Evolutionary conservation across 2,329 filamentous ascomycete genomes (phyloP), one percentile per base, ranked within the genome.

Genomic region (Botrytis paeoniae): DNA sequence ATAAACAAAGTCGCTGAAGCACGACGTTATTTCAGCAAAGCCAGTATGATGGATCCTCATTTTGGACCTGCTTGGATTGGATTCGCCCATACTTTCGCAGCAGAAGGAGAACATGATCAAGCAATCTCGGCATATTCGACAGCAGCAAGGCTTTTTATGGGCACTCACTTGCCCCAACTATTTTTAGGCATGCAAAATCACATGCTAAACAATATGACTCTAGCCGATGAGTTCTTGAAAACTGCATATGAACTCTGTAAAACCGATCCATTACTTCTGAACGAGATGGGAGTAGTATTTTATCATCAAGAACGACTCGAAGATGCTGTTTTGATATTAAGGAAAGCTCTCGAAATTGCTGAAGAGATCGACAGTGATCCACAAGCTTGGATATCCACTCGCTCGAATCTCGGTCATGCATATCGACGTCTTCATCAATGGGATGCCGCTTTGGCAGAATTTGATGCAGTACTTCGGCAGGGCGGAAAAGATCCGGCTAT

Each of bases 131-230:
- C 97, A 0, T 99, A 99, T 83, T 97, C 93, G 43, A 99, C 96
- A 0, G 96, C 96, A 0, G 95, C 95, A 2, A 89, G 96, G 57
- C 85, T 99, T 0, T 99, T 99, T 83, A 97, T 98, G 85, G 96
- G 96, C 57, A 98, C 95, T 0, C 97, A 99, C 81, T 86, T 99
- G 1, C 96, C 96, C 0, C 95, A 97, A 80, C 89, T 99, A 4
- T 99, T 98, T 81, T 85, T 99, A 39, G 96, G 97, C 10, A 99
- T 99, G 96, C 97, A 99, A 82, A 97, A 99, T 82, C 91, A 98
- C 65, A 94, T 95, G 29, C 87, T 99, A 74, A 97, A 97, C 82
- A 98, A 99, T 79, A 93, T 98, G 89, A 91, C 91, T 0, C 87
- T 98, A 25, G 96, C 97, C 0, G 93, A 97, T 76, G 96, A 99